Conservation (phyloP, 2,329 filamentous ascomycete species). For the Cladosporium cucumerinum region DNA sequence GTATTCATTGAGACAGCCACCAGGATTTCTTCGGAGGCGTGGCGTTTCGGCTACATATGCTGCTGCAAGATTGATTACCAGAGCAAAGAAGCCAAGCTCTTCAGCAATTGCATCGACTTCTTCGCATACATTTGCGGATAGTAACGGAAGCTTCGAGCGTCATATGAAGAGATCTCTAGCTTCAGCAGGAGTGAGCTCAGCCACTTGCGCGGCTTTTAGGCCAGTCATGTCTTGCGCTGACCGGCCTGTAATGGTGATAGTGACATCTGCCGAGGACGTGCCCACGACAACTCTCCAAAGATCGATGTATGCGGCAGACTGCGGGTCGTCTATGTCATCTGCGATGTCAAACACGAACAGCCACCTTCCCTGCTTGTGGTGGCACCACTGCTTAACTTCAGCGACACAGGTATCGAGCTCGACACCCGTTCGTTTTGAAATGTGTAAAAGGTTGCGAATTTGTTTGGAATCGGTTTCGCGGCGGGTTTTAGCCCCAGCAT, state of each 20-base stretch:
- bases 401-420: neutral
- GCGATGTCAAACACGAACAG: conserved; percentile 9
- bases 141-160: neutral
- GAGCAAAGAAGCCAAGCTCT: conserved; percentile 1
- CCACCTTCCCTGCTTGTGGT: neutral
- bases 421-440: neutral
- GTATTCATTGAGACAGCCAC: neutral
- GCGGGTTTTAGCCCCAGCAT: conserved; percentile 15
- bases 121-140: neutral
- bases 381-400: neutral
- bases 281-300: neutral
- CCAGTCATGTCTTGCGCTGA: neutral
- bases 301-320: neutral
- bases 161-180: neutral
- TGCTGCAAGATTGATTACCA: neutral
- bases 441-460: neutral
- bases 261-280: neutral
- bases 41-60: neutral
- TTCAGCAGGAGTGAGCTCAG: neutral
- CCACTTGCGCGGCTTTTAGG: neutral
- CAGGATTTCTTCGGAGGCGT: neutral
- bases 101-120: neutral
- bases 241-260: neutral
- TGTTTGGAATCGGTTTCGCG: neutral
- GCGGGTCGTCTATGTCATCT: neutral